Base-by-base conservation (phyloP, 345 rosid genomes). In the Eutrema heterophyllum region DNA sequence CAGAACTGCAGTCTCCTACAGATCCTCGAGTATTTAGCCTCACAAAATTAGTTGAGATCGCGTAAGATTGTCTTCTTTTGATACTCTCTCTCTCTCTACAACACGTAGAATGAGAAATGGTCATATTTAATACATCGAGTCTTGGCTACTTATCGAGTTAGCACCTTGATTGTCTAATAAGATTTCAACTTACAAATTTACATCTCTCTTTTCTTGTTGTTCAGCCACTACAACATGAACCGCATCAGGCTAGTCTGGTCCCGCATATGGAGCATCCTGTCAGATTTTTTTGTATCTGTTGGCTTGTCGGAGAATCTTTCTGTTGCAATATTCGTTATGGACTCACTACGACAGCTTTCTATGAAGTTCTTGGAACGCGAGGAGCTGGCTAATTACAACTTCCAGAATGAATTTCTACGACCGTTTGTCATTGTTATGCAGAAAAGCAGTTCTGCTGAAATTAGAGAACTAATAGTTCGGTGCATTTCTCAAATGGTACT, bases 11-110 rank as follows among this genome's bases (percentile, higher is more conserved):
- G 82, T 91, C 97, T 77, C 95, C 93, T 55, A 91, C 96, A n/a
- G 98, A 93, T 67, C 98, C 98, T 78, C 97, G 98, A 70, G 98
- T 93, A 49, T 93, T 93, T 84, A 85, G 98, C 86, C 90, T 93
- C 63, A 93, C 98, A 59, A 93, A 93, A 86, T 76, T 93, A 43
- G 96, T 93, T 77, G 97, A 93, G 82, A 93, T 93, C 72, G 90
- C 96, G 98, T 93, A 89, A 83, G 94, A 53, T 33, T 68, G 74
- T 76, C 67, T 56, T 66, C 78, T 36, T 71, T 46, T 45, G 50
- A 18, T 16, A 58, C 59, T 24, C 58, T 35, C 40, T 55, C n/a
- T 21, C 24, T 21, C 24, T 65, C 12, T 53, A 53, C 33, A 54
- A n/a, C 70, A 45, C n/a, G 12, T 32, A 64, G 71, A 46, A 54